phyloP scores from a whole-genome alignment of 208 protist species.

The Willaertia magna region DNA sequence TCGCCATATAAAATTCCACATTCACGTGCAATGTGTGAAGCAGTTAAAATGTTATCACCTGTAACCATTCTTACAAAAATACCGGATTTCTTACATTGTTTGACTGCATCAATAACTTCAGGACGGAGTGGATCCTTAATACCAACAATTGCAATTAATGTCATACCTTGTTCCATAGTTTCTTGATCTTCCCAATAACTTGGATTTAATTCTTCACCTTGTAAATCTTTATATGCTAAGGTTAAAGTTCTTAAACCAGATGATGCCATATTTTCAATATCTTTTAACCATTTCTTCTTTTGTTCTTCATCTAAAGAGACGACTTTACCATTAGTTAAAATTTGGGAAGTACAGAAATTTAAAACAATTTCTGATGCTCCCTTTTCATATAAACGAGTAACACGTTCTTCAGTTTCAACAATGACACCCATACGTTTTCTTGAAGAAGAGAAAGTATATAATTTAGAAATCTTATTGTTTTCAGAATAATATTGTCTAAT shows the following conservation, averaged over 20 bases:
- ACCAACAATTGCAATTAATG: constrained; percentile 10
- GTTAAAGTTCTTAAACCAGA: constrained; percentile 15
- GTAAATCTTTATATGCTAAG: constrained; percentile 7
- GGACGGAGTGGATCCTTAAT: constrained; percentile 22
- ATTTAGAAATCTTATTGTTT: neutral
- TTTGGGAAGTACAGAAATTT: neutral
- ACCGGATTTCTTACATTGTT: constrained; percentile 41
- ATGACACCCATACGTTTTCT: constrained; percentile 69
- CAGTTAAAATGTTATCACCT: constrained; percentile 63
- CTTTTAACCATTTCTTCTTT: neutral
- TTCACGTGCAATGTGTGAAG: constrained; percentile 49
- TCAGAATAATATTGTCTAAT: constrained; percentile 1
- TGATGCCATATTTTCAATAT: constrained; percentile 10
- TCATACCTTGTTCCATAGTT: neutral
- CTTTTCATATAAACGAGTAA: constrained; percentile 23
- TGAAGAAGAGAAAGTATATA: constrained; percentile 65
- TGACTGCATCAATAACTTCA: constrained; percentile 31
- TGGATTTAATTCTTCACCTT: neutral
- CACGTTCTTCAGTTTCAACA: constrained; percentile 12
- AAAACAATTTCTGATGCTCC: constrained; percentile 45
- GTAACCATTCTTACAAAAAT: constrained; percentile 70
- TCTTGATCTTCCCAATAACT: neutral
- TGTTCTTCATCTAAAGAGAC: neutral
- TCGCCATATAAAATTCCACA: constrained; percentile 46
- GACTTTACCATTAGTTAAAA: neutral